Conservation (phyloP, 805 yeast genomes). For the Candida parachauliodes region DNA sequence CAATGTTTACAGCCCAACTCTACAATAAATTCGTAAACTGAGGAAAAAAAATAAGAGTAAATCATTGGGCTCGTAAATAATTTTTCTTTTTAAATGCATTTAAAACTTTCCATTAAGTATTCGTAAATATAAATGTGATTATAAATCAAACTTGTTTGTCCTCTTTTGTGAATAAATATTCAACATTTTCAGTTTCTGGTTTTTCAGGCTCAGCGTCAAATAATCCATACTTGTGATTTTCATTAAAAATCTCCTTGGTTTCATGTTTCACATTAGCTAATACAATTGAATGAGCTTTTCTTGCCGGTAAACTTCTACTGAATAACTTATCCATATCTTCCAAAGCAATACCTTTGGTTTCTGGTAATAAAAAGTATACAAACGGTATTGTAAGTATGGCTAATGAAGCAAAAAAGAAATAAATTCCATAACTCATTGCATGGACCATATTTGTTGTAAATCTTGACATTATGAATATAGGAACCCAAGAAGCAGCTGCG, state of each 20-base stretch:
- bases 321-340: slow-evolving; percentile 43
- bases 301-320: slow-evolving; percentile 18
- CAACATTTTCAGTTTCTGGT: slow-evolving; percentile 6
- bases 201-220: slow-evolving; percentile 16
- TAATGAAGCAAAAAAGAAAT: slow-evolving; percentile 39
- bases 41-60: too few relatives aligned
- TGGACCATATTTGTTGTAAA: slow-evolving; percentile 41
- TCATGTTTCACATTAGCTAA: slow-evolving; percentile 13
- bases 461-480: slow-evolving; percentile 44
- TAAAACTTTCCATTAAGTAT: too few relatives aligned
- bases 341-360: slow-evolving; percentile 43
- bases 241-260: slow-evolving; percentile 12
- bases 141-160: background rate
- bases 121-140: too few relatives aligned
- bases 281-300: slow-evolving; percentile 20
- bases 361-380: slow-evolving; percentile 45
- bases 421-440: slow-evolving; percentile 36
- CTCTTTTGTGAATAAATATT: slow-evolving; percentile 1
- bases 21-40: too few relatives aligned
- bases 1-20: too few relatives aligned
- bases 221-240: slow-evolving; percentile 10
- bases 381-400: slow-evolving; percentile 36
- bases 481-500: slow-evolving; percentile 41
- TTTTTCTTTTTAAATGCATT: too few relatives aligned
- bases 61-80: too few relatives aligned